Base-by-base conservation (phyloP, 2,329 filamentous ascomycete genomes). In the Fusarium abutilonis region DNA sequence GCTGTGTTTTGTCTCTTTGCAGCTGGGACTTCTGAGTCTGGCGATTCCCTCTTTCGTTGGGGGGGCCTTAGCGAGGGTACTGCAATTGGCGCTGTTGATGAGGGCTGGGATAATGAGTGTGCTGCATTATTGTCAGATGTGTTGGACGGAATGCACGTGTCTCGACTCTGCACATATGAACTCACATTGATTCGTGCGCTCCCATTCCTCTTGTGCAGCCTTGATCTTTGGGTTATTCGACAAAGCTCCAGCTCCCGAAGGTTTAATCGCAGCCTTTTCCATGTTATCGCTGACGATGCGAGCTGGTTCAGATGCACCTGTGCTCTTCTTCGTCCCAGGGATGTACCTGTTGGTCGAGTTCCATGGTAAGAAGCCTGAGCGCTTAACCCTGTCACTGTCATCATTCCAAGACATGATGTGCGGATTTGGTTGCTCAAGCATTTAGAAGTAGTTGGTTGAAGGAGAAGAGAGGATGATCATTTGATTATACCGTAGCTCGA, bases 131-230 rank as follows among this genome's bases (percentile, higher is more conserved):
- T 36, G 60, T 51, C 35, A 61, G 49, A 64, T 8, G 28, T 4
- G 28, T 26, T 10, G 9, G 23, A 7, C 23, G 6, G 8, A 8
- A 26, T 26, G 23, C 23, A 19, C 19, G 19, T 1, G 35, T 15
- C 35, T 19, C 6, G 34, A 13, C 15, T 7, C 8, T 6, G 2
- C 4, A 34, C 3, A 19, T 19, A 2, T 5, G 17, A 15, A 40
- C 58, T 39, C 29, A 66, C 63, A 32, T 52, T 42, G 58, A 8
- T 41, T 50, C 15, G 34, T 54, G 23, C 36, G 44, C 50, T 72
- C 70, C 76, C 76, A 77, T 13, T 69, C 50, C 29, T 58, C 60
- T 51, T 76, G 74, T 15, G 72, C 53, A 4, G 66, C 69, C 43
- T 67, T 17, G 5, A 77, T 75, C 23, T 56, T 69, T 26, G 68